Conservation (phyloP, 345 rosid species). For the Hypericum perforatum region DNA sequence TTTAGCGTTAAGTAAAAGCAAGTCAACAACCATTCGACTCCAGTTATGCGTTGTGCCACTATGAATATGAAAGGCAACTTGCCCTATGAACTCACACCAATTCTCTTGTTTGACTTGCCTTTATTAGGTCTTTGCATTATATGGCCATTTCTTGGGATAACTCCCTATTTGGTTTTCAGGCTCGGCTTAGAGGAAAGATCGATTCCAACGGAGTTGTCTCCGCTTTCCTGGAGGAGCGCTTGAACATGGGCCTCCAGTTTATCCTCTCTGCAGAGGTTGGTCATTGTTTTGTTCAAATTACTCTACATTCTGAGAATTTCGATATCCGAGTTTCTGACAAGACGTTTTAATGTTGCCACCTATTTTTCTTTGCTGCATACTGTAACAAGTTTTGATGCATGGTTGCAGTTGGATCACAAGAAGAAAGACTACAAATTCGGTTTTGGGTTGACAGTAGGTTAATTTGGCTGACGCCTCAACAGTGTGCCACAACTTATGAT, state of each 20-base stretch:
- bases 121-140: too few species aligned
- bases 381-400: background rate
- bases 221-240: slow-evolving; percentile 82
- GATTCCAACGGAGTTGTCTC: slow-evolving; percentile 82
- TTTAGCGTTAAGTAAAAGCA: too few species aligned
- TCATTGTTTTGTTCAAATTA: too few species aligned
- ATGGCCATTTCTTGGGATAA: too few species aligned
- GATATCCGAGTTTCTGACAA: too few species aligned
- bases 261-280: slow-evolving; percentile 90
- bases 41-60: too few species aligned
- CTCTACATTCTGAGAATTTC: too few species aligned
- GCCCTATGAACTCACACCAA: background rate
- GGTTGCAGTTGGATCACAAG: slow-evolving; percentile 75
- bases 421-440: slow-evolving; percentile 96
- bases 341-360: too few species aligned
- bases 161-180: slow-evolving; percentile 32
- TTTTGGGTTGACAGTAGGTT: slow-evolving; percentile 83
- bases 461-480: background rate
- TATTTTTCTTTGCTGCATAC: too few species aligned
- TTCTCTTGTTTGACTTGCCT: background rate
- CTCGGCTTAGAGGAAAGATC: slow-evolving; percentile 89
- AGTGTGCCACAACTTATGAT: too few species aligned
- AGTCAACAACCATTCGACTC: too few species aligned
- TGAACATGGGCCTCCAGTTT: slow-evolving; percentile 81
- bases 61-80: too few species aligned